Evolutionary conservation across 306 rosid species (phyloP), one percentile per base, ranked within the genome.

Genomic region (Dalbergia cochinchinensis): DNA sequence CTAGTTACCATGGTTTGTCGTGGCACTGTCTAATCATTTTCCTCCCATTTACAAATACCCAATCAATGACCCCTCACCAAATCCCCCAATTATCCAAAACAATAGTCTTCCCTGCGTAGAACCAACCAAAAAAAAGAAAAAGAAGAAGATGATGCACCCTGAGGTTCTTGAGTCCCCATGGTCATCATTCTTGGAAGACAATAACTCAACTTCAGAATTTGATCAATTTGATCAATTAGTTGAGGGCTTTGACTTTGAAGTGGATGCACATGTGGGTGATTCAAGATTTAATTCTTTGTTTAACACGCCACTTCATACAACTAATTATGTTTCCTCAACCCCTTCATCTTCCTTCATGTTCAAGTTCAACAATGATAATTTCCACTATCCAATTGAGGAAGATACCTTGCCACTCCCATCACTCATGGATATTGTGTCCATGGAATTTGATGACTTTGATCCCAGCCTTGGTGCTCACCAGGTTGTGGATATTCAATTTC

Each of bases 361-460:
- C 60, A 71, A 34, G 55, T 68, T 82, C 54, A 71, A 35, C 14
- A 14, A 48, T 80, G 80, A 70, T 5, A 44, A 51, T 58, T 20
- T 41, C 44, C 75, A 70, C 8, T 39, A 69, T 44, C 78, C 73
- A 10, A 16, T 47, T 57, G 70, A 9, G 39, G 75, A 50, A 79
- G 62, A 81, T 55, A 34, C 55, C 59, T 39, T 71, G 18, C 75
- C 78, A 71, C 68, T 67, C 44, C 77, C 81, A 78, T 22, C 87
- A 71, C 2, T 63, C 10, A 69, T 35, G 68, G 87, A 83, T 51
- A 69, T 84, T 45, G 63, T 76, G 48, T 59, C 85, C 13, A 82
- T 74, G 85, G 84, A 85, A 7, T 59, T 77, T 53, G 89, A 80
- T 48, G 77, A 33, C 31, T 85, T 74, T 74, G 82, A 82, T 69